These are phyloP conservation scores for Penicillium psychrosexuale DNA, from an alignment of 2,329 filamentous ascomycete species.

Conservation along the genomic window DNA sequence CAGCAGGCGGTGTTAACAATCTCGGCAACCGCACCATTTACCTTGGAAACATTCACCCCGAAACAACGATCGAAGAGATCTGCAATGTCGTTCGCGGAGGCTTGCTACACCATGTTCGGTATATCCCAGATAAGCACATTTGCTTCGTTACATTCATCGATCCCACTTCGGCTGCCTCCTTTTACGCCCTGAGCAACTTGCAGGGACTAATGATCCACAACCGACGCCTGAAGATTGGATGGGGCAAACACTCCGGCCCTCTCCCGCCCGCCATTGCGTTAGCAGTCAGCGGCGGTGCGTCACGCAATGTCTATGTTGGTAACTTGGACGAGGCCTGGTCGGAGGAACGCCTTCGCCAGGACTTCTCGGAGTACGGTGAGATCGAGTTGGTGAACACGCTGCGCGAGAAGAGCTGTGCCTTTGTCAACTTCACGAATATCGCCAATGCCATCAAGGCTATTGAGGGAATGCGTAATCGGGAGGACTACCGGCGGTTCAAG, in stretches of 20 bases:
- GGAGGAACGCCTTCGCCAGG: slow-evolving; percentile 89
- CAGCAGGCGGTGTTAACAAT: slow-evolving; percentile 94
- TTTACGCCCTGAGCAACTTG: slow-evolving; percentile 95
- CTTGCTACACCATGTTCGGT: slow-evolving; percentile 94
- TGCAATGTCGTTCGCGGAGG: slow-evolving; percentile 98
- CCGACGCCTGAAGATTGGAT: slow-evolving; percentile 93
- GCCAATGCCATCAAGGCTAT: slow-evolving; percentile 99
- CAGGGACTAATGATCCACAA: slow-evolving; percentile 99
- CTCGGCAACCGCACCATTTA: slow-evolving; percentile 97
- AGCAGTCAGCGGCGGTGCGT: slow-evolving; percentile 92
- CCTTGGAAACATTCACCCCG: slow-evolving; percentile 95
- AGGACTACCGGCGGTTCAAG: slow-evolving; percentile 98
- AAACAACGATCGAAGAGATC: slow-evolving; percentile 98
- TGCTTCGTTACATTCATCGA: slow-evolving; percentile 99
- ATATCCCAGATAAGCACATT: slow-evolving; percentile 99
- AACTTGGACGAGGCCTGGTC: slow-evolving; percentile 97
- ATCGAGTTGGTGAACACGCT: slow-evolving; percentile 96
- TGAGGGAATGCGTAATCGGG: slow-evolving; percentile 87
- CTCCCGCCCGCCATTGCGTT: slow-evolving; percentile 93
- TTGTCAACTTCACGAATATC: slow-evolving; percentile 99
- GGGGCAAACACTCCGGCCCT: slow-evolving; percentile 98
- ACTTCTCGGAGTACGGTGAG: slow-evolving; percentile 96
- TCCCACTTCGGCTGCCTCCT: slow-evolving; percentile 93
- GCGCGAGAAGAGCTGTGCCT: slow-evolving; percentile 97
- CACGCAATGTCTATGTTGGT: slow-evolving; percentile 97